Percentiles rank a stretch among this genome's conserved stretches.
phyloP scores from a whole-genome alignment of 352 stramenopile genomes.

The Phytopythium ostracodes region DNA sequence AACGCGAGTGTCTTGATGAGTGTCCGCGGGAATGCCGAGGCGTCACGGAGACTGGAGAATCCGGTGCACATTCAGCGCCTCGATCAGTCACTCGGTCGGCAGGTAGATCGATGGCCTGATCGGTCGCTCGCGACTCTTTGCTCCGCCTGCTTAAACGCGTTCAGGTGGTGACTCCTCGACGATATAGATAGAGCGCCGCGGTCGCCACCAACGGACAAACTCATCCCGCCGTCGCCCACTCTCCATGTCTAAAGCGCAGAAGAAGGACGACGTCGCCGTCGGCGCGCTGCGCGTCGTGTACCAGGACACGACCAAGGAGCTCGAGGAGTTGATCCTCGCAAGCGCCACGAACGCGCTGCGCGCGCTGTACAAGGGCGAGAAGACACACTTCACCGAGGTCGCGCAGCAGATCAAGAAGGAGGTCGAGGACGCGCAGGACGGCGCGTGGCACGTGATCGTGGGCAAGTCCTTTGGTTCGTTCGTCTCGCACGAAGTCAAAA shows the following conservation, averaged over 20 bases:
- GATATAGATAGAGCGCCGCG: constrained; percentile 6
- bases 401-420: constrained; percentile 79
- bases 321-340: constrained; percentile 64
- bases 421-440: constrained; percentile 58
- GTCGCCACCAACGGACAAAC: background rate
- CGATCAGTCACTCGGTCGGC: background rate
- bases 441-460: constrained; percentile 81
- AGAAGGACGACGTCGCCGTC: constrained; percentile 77
- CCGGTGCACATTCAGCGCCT: background rate
- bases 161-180: background rate
- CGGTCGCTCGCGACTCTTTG: background rate
- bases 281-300: constrained; percentile 68
- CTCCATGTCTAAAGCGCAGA: constrained; percentile 67
- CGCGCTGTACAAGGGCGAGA: constrained; percentile 81
- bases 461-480: constrained; percentile 86
- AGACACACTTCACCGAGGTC: constrained; percentile 79
- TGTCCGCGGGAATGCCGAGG: background rate
- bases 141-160: background rate
- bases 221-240: background rate
- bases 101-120: background rate
- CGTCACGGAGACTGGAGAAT: background rate
- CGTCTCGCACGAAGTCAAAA: constrained; percentile 83
- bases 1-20: background rate
- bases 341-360: constrained; percentile 80
- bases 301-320: constrained; percentile 58